Percentiles rank a stretch among this genome's conserved stretches.
Evolutionary conservation across 129 eudicot species (phyloP).

Genomic region (Apium graveolens): DNA sequence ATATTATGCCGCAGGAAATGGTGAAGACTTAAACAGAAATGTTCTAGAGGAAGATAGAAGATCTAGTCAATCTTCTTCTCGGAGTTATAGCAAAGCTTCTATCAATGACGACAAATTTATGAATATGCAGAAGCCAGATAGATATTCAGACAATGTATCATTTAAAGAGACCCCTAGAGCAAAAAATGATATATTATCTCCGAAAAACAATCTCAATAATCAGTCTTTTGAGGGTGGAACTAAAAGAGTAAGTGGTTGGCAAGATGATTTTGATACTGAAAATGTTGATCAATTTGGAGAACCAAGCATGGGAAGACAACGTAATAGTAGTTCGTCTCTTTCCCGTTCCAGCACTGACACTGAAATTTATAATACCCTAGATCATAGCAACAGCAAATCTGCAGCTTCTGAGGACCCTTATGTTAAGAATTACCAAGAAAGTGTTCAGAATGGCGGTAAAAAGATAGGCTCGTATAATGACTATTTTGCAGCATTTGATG

Average conservation of each 20-base stretch:
- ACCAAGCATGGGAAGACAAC: slow-evolving; percentile 24
- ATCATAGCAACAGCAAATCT: slow-evolving; percentile 20
- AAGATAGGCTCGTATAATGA: slow-evolving; percentile 21
- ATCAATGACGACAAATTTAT: slow-evolving; percentile 17
- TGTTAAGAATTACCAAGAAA: slow-evolving; percentile 20
- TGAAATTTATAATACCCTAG: slow-evolving; percentile 19
- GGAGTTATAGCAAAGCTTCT: slow-evolving; percentile 33
- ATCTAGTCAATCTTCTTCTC: slow-evolving; percentile 24
- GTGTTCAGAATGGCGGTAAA: slow-evolving; percentile 16
- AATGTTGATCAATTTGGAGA: slow-evolving; percentile 28
- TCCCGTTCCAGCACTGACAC: slow-evolving; percentile 29
- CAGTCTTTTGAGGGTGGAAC: slow-evolving; percentile 12
- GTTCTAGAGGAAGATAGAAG: slow-evolving; percentile 16
- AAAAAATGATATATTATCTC: slow-evolving; percentile 12
- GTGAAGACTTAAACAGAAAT: slow-evolving; percentile 7
- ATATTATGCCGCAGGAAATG: slow-evolving; percentile 14
- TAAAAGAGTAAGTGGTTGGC: slow-evolving; percentile 11
- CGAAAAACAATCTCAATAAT: slow-evolving; percentile 13
- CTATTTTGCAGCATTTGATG: slow-evolving; percentile 44
- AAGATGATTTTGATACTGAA: slow-evolving; percentile 22
- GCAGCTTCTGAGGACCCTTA: slow-evolving; percentile 10
- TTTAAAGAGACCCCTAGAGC: slow-evolving; percentile 18
- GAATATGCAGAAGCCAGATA: slow-evolving; percentile 23
- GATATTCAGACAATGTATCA: slow-evolving; percentile 19
- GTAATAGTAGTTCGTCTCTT: slow-evolving; percentile 27